Evolutionary conservation across 2,329 filamentous ascomycete species (phyloP).

Genomic region (Cladosporium sphaerospermum): DNA sequence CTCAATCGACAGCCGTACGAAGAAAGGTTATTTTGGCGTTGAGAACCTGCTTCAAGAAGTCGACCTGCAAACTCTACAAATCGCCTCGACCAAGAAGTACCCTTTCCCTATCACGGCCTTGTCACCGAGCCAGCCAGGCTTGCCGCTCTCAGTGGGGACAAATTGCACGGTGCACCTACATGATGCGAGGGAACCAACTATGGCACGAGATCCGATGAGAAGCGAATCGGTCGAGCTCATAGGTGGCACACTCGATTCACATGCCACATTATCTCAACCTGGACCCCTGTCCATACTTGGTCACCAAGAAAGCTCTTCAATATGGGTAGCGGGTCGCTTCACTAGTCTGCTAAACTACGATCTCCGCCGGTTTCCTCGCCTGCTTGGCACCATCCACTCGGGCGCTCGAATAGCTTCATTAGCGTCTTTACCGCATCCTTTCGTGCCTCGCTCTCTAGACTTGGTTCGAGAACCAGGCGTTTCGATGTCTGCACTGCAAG

Average conservation of each 20-base stretch:
- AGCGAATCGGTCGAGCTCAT: constrained; percentile 22
- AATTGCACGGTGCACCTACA: constrained; percentile 75
- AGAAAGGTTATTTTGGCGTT: constrained; percentile 73
- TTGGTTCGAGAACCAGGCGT: constrained; percentile 46
- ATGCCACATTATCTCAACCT: constrained; percentile 70
- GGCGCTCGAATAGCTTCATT: constrained; percentile 73
- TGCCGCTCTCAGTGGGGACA: constrained; percentile 79
- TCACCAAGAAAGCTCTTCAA: constrained; percentile 54
- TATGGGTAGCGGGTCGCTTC: constrained; percentile 84
- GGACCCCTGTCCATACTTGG: constrained; percentile 71
- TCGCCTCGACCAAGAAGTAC: constrained; percentile 65
- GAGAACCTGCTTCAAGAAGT: constrained; percentile 73
- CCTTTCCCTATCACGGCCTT: constrained; percentile 79
- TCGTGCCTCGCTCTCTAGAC: constrained; percentile 57
- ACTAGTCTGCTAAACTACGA: constrained; percentile 86
- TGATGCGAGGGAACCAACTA: constrained; percentile 54
- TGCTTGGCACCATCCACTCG: constrained; percentile 74
- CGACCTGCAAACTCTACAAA: constrained; percentile 66
- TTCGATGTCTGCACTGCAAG: constrained; percentile 46
- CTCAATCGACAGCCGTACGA: constrained; percentile 62
- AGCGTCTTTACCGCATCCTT: constrained; percentile 61
- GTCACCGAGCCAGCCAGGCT: constrained; percentile 59
- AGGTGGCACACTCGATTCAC: constrained; percentile 35
- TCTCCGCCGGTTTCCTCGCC: constrained; percentile 71
- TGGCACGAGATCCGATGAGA: constrained; percentile 2